Base-by-base conservation (phyloP, 768 basidiomycete genomes). In the Boletus pseudopeckii region DNA sequence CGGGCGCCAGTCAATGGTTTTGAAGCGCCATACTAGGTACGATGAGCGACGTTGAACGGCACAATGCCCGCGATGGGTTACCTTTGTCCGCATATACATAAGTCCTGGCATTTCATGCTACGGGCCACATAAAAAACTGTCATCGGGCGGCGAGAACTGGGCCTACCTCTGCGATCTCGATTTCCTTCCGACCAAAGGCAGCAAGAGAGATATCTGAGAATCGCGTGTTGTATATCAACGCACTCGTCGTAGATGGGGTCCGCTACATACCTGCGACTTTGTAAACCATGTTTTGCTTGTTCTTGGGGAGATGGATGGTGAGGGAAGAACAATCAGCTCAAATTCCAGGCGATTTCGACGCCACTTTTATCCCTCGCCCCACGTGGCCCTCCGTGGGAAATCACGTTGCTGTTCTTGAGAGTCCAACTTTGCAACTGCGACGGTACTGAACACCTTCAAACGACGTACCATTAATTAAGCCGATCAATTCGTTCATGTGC, bases 171-270 rank as follows among this genome's bases (percentile, higher is more conserved):
- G 96, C 96, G 74, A 99, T 90, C 78, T 96, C 88, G 66, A 99
- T 92, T 80, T 99, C 96, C 80, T 99, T 99, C 80, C 96, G 93
- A 75, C 96, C 93, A 76, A 98, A 99, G 56, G 96, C 96, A 70
- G 97, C 97, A 70, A 99, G 91, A 66, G 95, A 98, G 67, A 96
- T 78, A 71, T 93, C 93, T 92, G 42, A 50, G 33, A 39, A 38
- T 15, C 32, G 33, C 26, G 28, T 0, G 58, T 55, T n/a, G 57
- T 53, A 49, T 51, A 32, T 22, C 34, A 26, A 39, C 24, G 33
- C 5, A 0, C 7, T 36, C 37, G 24, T 22, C 9, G 13, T 1
- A 0, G 11, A 50, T 15, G 8, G 22, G 40, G 2, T 11, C 20
- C 17, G 50, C 9, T 22, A 1, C 77, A 56, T 67, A 90, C 90